A percentile compares a stretch with the other conserved stretches of the same genome.
These are phyloP conservation scores for Diversispora eburnea DNA, from an alignment of 192 early-diverging fungal genomes.

Conservation along the genomic window DNA sequence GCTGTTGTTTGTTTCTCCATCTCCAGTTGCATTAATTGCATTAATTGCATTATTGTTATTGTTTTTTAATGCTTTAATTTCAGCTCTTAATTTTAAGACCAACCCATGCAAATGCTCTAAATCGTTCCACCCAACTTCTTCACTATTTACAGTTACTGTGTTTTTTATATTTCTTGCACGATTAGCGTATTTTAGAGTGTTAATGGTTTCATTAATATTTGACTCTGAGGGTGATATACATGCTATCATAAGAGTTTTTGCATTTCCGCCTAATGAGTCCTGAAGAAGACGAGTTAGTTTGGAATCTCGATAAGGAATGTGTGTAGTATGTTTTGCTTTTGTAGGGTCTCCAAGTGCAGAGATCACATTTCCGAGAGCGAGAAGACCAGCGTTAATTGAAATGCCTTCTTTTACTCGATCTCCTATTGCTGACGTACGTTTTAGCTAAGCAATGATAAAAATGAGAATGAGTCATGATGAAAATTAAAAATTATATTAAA, in stretches of 20 bases:
- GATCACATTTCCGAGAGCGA: slow-evolving; percentile 97
- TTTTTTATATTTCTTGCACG: slow-evolving; percentile 96
- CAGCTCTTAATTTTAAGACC: slow-evolving; percentile 58
- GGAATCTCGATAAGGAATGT: slow-evolving; percentile 94
- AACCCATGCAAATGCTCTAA: slow-evolving; percentile 59
- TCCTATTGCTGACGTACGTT: slow-evolving; percentile 87
- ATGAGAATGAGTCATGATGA: too few species aligned
- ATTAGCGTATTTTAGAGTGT: slow-evolving; percentile 94
- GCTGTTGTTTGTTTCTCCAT: neutral
- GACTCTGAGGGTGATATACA: slow-evolving; percentile 84
- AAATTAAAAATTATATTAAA: neutral
- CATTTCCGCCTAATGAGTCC: slow-evolving; percentile 92
- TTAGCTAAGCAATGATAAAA: slow-evolving; percentile 49
- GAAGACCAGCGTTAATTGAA: slow-evolving; percentile 90
- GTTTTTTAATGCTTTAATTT: slow-evolving; percentile 47
- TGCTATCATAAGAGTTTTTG: slow-evolving; percentile 91
- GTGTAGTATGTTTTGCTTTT: slow-evolving; percentile 52
- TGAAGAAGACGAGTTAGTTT: slow-evolving; percentile 95
- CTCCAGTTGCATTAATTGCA: neutral
- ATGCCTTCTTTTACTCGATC: slow-evolving; percentile 94
- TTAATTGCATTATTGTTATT: neutral
- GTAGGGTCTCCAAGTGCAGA: slow-evolving; percentile 82
- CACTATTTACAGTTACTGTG: slow-evolving; percentile 74
- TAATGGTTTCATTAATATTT: slow-evolving; percentile 86
- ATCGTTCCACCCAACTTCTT: slow-evolving; percentile 59